Conservation (phyloP, 495 filamentous ascomycete species). For the Pseudotulostoma volvatum region DNA sequence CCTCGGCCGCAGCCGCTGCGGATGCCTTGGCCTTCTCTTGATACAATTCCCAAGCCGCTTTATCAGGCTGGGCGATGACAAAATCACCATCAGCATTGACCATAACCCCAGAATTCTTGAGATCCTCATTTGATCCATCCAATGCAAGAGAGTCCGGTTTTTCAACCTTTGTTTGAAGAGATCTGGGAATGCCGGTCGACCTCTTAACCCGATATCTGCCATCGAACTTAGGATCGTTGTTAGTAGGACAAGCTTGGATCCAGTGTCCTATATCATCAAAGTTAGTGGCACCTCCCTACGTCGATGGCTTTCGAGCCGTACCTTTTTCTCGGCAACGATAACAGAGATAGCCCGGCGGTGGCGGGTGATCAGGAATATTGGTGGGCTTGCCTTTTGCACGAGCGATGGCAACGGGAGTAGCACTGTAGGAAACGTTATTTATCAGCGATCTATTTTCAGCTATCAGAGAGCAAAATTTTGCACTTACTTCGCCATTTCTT, state of each 20-base stretch:
- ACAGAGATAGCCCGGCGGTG: slow-evolving; percentile 85
- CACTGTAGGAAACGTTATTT: slow-evolving; percentile 26
- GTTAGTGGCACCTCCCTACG: slow-evolving; percentile 1
- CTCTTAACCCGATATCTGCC: slow-evolving; percentile 79
- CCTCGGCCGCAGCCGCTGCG: slow-evolving; percentile 57
- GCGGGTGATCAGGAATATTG: slow-evolving; percentile 76
- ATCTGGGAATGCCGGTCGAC: slow-evolving; percentile 88
- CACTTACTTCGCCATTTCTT: slow-evolving; percentile 83
- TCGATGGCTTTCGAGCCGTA: slow-evolving; percentile 10
- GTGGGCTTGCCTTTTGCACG: slow-evolving; percentile 42
- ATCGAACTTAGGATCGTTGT: slow-evolving; percentile 91
- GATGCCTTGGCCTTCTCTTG: slow-evolving; percentile 81
- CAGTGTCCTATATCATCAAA: slow-evolving; percentile 50
- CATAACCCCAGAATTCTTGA: slow-evolving; percentile 80
- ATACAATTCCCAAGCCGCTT: slow-evolving; percentile 88
- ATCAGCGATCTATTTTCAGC: slow-evolving; percentile 13
- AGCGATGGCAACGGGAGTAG: slow-evolving; percentile 44
- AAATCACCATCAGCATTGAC: slow-evolving; percentile 94
- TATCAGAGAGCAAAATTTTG: slow-evolving; percentile 14
- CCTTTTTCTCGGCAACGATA: slow-evolving; percentile 96
- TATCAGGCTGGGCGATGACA: slow-evolving; percentile 87
- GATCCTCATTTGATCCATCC: slow-evolving; percentile 57
- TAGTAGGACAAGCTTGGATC: slow-evolving; percentile 95
- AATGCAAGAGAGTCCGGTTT: slow-evolving; percentile 62
- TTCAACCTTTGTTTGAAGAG: slow-evolving; percentile 83